Conservation (phyloP, 371 early-diverging fungal genomes). For the Chytridiales sp. region DNA sequence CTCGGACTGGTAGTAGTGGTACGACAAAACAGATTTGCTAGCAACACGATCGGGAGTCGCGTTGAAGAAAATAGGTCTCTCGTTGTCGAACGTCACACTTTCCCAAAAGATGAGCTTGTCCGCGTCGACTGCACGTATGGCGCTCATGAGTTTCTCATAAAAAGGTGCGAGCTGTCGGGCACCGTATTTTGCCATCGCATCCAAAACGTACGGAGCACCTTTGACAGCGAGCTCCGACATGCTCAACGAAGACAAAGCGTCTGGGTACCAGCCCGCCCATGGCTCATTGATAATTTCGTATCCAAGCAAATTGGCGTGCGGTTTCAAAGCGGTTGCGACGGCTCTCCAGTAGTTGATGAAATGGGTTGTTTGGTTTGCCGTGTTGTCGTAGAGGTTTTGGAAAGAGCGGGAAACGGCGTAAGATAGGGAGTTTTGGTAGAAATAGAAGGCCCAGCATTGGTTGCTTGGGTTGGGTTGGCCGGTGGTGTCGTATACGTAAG, state of each 20-base stretch:
- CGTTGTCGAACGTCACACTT: too few relatives aligned
- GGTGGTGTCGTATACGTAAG: constrained; percentile 15
- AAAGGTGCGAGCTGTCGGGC: too few relatives aligned
- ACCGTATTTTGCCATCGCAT: too few relatives aligned
- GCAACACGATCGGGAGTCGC: not conserved
- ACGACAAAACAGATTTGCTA: constrained; percentile 12
- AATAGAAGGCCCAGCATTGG: constrained; percentile 1
- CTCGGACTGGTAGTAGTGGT: constrained; percentile 27
- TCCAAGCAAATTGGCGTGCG: constrained; percentile 51
- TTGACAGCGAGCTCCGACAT: too few relatives aligned
- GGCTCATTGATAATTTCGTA: constrained; percentile 63
- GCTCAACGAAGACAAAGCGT: too few relatives aligned
- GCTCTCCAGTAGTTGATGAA: constrained; percentile 55
- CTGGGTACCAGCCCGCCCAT: too few relatives aligned
- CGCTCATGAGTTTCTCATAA: too few relatives aligned
- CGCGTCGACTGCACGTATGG: too few relatives aligned
- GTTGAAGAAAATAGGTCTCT: too few relatives aligned
- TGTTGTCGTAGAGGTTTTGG: constrained; percentile 50
- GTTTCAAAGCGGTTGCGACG: constrained; percentile 45
- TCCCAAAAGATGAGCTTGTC: too few relatives aligned
- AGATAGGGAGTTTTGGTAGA: not conserved
- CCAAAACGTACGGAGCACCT: too few relatives aligned
- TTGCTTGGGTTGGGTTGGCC: not conserved
- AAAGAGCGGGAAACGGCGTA: not conserved
- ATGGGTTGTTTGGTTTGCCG: constrained; percentile 48